These are phyloP conservation scores for Microdochium bolleyi DNA, from an alignment of 2,329 filamentous ascomycete genomes.

Conservation along the genomic window DNA sequence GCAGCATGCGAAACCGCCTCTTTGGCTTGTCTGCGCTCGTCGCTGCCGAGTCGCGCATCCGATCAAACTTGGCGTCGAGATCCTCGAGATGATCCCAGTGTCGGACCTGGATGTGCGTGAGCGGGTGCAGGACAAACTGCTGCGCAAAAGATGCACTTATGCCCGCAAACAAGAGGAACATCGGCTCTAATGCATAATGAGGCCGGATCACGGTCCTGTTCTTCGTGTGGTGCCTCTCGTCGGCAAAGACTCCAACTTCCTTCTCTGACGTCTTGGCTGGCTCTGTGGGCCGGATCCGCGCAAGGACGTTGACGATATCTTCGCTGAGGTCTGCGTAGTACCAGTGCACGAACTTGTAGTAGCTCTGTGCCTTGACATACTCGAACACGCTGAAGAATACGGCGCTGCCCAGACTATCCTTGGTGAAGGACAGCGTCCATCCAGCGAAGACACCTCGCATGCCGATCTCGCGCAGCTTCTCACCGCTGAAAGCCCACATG, in stretches of 20 bases:
- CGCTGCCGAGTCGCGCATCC: slow-evolving; percentile 26
- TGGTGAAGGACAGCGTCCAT: slow-evolving; percentile 60
- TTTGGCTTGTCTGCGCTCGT: slow-evolving; percentile 22
- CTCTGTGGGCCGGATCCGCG: slow-evolving; percentile 31
- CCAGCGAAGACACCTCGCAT: slow-evolving; percentile 66
- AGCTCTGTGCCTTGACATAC: slow-evolving; percentile 65
- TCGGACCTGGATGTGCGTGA: slow-evolving; percentile 62
- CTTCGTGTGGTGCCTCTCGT: slow-evolving; percentile 8
- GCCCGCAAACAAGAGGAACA: slow-evolving; percentile 63
- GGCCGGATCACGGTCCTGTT: slow-evolving; percentile 52
- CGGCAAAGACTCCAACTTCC: slow-evolving; percentile 2
- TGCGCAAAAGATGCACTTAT: slow-evolving; percentile 61
- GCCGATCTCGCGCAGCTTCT: slow-evolving; percentile 65
- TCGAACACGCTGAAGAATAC: slow-evolving; percentile 72
- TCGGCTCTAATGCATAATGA: slow-evolving; percentile 68
- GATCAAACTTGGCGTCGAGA: slow-evolving; percentile 53
- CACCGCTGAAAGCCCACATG: slow-evolving; percentile 65
- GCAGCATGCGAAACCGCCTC: slow-evolving; percentile 44
- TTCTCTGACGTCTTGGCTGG: neutral
- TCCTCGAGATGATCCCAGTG: slow-evolving; percentile 68
- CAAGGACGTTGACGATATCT: slow-evolving; percentile 41
- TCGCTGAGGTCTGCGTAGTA: slow-evolving; percentile 56
- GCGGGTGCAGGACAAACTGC: slow-evolving; percentile 62
- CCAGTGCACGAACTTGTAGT: slow-evolving; percentile 63
- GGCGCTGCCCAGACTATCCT: slow-evolving; percentile 62